Evolutionary conservation across 1,139 yeast species (phyloP), one percentile per base, ranked within the genome.

Genomic region (Candida sanyaensis): DNA sequence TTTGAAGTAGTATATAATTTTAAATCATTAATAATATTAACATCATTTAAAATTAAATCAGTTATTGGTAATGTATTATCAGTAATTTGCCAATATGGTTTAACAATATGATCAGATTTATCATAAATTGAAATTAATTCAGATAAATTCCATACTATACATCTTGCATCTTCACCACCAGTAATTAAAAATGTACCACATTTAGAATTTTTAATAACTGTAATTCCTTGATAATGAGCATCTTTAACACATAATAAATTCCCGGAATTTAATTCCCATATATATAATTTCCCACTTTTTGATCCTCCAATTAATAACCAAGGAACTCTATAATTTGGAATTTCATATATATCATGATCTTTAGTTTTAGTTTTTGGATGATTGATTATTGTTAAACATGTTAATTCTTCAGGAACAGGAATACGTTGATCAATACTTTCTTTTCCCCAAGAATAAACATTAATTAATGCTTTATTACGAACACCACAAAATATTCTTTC

Each of bases 211-310:
- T 73, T 74, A 27, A 92, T 63, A 31, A 74, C 75, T 0, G 86
- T 78, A 11, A 91, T 77, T 6, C 78, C 76, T 65, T 92, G 97
- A 65, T 90, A 93, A 68, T 93, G 99, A 1, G 90, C 86, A 45
- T 89, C 93, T 58, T 82, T 83, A 8, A 84, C 93, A 52, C 81
- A 76, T 33, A 92, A 59, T 49, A 93, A 71, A 42, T 82, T 71
- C 1, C 99, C 97, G 4, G 95, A 85, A n/a, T 77, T 65, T 46
- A 90, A 60, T 57, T 89, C 97, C 98, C 99, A 93, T 4, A 92
- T 65, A 60, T 87, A 88, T 23, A 93, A 57, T 58, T 85, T 80
- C 11, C 98, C 99, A 12, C 85, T 62, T 50, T 73, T 64, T 44
- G 93, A 76, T 46, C 91, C 89, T 54, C 88, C 96, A 3, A 81